Percentiles rank a stretch among this genome's conserved stretches.
phyloP scores from a whole-genome alignment of 805 yeast genomes.

The Candida quercuum region DNA sequence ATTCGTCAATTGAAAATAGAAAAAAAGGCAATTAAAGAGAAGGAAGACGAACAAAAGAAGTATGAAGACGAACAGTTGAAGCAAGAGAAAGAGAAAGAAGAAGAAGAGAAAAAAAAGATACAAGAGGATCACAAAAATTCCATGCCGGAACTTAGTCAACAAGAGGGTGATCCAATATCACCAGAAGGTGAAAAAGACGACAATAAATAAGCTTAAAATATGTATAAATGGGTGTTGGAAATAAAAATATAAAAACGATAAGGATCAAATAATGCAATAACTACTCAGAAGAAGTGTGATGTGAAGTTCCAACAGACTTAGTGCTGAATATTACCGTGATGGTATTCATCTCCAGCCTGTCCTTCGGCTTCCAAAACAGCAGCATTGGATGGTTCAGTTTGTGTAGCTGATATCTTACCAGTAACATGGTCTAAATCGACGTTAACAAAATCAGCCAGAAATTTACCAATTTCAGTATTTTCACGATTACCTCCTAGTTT shows the following conservation, averaged over 20 bases:
- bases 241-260: not conserved
- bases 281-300: too few relatives aligned
- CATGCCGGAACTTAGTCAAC: constrained; percentile 6
- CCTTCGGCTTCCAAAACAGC: constrained; percentile 2
- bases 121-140: constrained; percentile 49
- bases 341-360: constrained; percentile 3
- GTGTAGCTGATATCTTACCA: constrained; percentile 40
- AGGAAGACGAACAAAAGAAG: constrained; percentile 6
- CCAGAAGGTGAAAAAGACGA: constrained; percentile 1
- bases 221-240: not conserved
- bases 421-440: constrained; percentile 47
- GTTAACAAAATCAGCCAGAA: constrained; percentile 51
- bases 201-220: too few relatives aligned
- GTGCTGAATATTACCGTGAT: not conserved
- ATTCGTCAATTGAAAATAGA: constrained; percentile 2
- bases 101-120: constrained; percentile 37
- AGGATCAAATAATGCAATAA: not conserved
- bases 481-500: constrained; percentile 76
- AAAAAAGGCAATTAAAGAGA: not conserved
- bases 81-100: constrained; percentile 7
- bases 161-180: constrained; percentile 7
- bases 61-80: constrained; percentile 11
- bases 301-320: not conserved
- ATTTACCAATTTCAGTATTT: constrained; percentile 78
- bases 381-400: constrained; percentile 30